Evolutionary conservation across 176 grass and related monocot species (phyloP).

Genomic region (Oryza nivara): DNA sequence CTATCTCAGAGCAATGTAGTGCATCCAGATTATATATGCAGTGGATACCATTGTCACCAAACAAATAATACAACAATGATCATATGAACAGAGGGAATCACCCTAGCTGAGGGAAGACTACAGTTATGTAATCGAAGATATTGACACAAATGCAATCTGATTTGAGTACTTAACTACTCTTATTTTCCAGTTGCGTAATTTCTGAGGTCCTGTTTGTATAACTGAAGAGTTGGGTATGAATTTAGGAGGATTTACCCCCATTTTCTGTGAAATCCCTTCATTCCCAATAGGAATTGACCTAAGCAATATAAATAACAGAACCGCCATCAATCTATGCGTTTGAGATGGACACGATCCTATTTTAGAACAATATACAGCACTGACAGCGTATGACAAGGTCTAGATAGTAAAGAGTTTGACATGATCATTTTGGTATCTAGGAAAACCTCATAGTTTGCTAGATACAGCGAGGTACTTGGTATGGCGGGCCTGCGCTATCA

Average conservation of each 20-base stretch:
- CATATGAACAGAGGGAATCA: neutral
- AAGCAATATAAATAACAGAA: constrained; percentile 1
- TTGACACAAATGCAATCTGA: neutral
- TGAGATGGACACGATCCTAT: constrained; percentile 3
- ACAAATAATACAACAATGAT: constrained; percentile 10
- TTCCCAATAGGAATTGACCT: neutral
- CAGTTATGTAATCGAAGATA: neutral
- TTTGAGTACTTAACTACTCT: neutral
- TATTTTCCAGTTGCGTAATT: neutral
- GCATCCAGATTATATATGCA: constrained; percentile 8
- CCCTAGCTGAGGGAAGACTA: neutral
- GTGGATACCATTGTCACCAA: neutral
- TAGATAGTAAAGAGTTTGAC: neutral
- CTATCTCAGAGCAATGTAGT: constrained; percentile 23
- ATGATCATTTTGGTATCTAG: constrained; percentile 15
- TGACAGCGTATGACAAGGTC: neutral
- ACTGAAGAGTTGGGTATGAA: neutral
- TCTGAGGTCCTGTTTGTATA: neutral
- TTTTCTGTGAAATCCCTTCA: neutral
- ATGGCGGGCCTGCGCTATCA: constrained; percentile 84
- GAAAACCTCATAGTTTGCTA: constrained; percentile 71
- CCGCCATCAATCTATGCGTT: neutral
- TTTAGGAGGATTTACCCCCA: neutral
- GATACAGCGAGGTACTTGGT: constrained; percentile 83
- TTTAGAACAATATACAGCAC: constrained; percentile 16